Evolutionary conservation across 129 eudicot species (phyloP), one percentile per base, ranked within the genome.

Genomic region (Escallonia rubra): DNA sequence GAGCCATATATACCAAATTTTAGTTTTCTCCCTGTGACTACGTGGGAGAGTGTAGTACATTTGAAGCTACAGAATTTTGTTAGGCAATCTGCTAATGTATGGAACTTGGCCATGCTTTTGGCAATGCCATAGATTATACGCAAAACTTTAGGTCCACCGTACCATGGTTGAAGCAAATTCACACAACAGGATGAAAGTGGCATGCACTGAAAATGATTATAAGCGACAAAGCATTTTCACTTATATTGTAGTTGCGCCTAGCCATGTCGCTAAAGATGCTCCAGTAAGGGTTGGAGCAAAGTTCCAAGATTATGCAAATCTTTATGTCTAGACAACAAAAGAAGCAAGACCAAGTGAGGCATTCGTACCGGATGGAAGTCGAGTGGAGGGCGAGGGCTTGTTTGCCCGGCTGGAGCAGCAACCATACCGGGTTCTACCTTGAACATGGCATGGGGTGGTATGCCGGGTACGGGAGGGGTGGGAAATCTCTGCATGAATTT

Each of bases 281-380:
- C 6, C 41, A 4, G 9, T 14, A 57, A 9, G 12, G 38, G 38
- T 4, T 47, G 15, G 62, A 57, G 38, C 10, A 7, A 0, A 16
- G 13, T 6, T 8, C 13, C 13, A 8, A 4, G 10, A 52, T 8
- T 52, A 8, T 52, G 13, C n/a, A 52, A 52, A 57, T 34, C 61
- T 5, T 59, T 12, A 5, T 23, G 1, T 12, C 4, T 56, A 11
- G 15, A 8, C 39, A 3, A 42, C 44, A 4, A 49, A 43, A 40
- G 11, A 4, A 43, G 34, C 11, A 12, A 41, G 9, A 64, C 34
- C 34, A 23, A 10, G 45, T 6, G 10, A 8, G 34, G 13, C 0
- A 43, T 6, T 15, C 87, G 74, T 76, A 91, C 97, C 52, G 97
- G 97, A 67, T 85, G 97, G 70, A 83, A 68, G 74, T 91, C 98